phyloP scores from a whole-genome alignment of 177 flowering plant genomes.

The Telopea speciosissima region DNA sequence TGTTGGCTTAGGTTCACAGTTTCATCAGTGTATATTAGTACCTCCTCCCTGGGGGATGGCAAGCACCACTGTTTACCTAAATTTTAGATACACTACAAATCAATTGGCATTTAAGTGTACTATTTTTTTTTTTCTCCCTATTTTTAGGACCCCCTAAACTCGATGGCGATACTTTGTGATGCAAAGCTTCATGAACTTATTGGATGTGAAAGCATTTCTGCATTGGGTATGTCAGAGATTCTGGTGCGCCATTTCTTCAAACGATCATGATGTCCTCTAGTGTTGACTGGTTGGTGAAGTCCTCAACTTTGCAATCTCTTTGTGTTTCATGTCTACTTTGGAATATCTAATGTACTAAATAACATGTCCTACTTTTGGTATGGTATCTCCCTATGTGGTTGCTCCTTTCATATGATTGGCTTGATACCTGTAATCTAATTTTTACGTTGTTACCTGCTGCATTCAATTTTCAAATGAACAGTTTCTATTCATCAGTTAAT shows the following conservation, averaged over 20 bases:
- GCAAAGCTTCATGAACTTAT: constrained; percentile 73
- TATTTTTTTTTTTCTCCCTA: neutral
- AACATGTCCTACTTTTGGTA: neutral
- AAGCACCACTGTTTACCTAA: neutral
- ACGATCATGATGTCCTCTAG: constrained; percentile 15
- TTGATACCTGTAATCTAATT: neutral
- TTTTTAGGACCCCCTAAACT: constrained; percentile 42
- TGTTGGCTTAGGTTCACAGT: neutral
- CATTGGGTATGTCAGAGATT: constrained; percentile 50
- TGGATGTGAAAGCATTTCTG: constrained; percentile 47
- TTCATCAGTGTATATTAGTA: neutral
- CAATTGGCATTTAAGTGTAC: neutral
- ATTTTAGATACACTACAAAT: too few species aligned
- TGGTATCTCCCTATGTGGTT: neutral
- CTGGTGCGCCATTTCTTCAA: constrained; percentile 56
- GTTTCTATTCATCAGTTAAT: neutral
- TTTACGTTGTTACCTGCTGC: neutral
- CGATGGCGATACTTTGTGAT: constrained; percentile 60
- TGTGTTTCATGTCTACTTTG: neutral
- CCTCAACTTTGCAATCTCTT: neutral
- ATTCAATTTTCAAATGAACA: neutral
- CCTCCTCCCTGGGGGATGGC: neutral
- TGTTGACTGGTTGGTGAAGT: constrained; percentile 19
- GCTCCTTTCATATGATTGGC: neutral
- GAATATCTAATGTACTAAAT: too few species aligned